Evolutionary conservation across 139 green algal genomes (phyloP).

Genomic region (Picochlorum costavermella): DNA sequence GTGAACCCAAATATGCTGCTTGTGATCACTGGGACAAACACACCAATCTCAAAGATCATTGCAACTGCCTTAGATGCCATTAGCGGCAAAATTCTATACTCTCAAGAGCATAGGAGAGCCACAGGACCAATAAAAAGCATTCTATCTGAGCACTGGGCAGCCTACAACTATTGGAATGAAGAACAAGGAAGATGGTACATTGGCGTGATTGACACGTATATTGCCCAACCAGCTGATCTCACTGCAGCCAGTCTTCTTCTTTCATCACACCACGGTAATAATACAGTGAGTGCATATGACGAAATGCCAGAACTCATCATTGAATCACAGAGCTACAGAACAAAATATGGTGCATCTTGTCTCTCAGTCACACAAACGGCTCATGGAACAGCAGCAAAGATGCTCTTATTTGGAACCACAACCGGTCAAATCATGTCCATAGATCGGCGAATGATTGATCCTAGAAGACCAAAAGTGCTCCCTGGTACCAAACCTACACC

Average conservation of each 20-base stretch:
- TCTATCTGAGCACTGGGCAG: slow-evolving; percentile 74
- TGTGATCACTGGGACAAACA: slow-evolving; percentile 49
- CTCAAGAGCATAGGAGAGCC: slow-evolving; percentile 50
- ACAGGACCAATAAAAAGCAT: slow-evolving; percentile 64
- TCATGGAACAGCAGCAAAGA: slow-evolving; percentile 77
- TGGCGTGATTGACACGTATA: slow-evolving; percentile 37
- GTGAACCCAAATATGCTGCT: slow-evolving; percentile 85
- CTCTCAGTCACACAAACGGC: slow-evolving; percentile 60
- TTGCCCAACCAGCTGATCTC: slow-evolving; percentile 40
- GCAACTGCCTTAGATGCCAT: slow-evolving; percentile 72
- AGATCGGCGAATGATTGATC: slow-evolving; percentile 82
- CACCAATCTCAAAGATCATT: not conserved
- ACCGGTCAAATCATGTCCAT: slow-evolving; percentile 72
- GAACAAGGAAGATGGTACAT: slow-evolving; percentile 44
- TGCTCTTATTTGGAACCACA: slow-evolving; percentile 69
- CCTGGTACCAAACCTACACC: slow-evolving; percentile 46
- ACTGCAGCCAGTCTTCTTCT: slow-evolving; percentile 44
- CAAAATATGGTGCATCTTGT: slow-evolving; percentile 6
- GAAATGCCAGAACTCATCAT: not conserved
- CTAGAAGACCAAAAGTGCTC: slow-evolving; percentile 52
- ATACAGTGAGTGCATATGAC: slow-evolving; percentile 25
- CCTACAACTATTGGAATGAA: slow-evolving; percentile 65
- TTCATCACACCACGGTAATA: slow-evolving; percentile 11
- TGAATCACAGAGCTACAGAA: slow-evolving; percentile 13
- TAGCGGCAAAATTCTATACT: slow-evolving; percentile 67